Evolutionary conservation across 2,329 filamentous ascomycete species (phyloP).

Genomic region (Knoxdaviesia capensis): DNA sequence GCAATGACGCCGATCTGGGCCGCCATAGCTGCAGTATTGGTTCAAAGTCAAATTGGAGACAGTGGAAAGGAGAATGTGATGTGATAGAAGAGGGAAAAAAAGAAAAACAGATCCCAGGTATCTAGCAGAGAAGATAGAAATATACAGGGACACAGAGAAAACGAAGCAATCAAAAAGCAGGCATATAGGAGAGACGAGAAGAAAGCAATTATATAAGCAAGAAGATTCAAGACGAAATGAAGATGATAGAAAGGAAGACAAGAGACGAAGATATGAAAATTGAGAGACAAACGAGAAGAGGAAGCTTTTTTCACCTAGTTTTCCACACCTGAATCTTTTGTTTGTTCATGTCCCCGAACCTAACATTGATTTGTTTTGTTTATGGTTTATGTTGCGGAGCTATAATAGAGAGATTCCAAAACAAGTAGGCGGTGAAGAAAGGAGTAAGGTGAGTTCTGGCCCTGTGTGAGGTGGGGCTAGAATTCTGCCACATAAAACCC

Average conservation of each 20-base stretch:
- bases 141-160: neutral
- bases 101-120: neutral
- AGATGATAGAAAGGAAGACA: neutral
- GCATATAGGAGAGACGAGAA: neutral
- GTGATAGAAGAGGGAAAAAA: constrained; percentile 2
- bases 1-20: constrained; percentile 42
- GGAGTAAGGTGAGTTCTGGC: too few relatives aligned
- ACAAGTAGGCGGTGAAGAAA: too few relatives aligned
- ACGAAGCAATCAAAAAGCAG: constrained; percentile 1
- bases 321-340: too few relatives aligned
- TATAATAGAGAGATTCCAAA: too few relatives aligned
- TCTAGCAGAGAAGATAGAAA: too few relatives aligned
- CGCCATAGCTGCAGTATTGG: constrained; percentile 23
- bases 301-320: neutral
- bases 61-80: constrained; percentile 1
- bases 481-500: too few relatives aligned
- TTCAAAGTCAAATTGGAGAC: neutral
- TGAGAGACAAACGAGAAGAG: neutral
- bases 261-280: neutral
- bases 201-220: neutral
- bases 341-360: too few relatives aligned
- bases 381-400: too few relatives aligned
- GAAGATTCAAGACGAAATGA: constrained; percentile 1
- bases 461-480: too few relatives aligned
- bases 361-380: too few relatives aligned